Percentiles rank a stretch among this genome's conserved stretches.
phyloP scores from a whole-genome alignment of 169 alveolate species.

The Plasmodium reichenowi region DNA sequence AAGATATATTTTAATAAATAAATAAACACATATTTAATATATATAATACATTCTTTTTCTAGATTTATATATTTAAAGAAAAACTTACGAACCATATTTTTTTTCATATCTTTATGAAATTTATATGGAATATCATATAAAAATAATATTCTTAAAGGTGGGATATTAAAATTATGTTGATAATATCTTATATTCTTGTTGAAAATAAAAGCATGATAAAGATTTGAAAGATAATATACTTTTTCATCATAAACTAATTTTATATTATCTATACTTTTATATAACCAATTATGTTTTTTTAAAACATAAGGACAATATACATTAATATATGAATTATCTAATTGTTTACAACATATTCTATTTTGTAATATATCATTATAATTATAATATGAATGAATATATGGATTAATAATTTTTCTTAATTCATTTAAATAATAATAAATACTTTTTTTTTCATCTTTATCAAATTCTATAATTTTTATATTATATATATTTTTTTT shows the following conservation, averaged over 20 bases:
- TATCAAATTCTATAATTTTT: background rate
- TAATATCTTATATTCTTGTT: constrained; percentile 22
- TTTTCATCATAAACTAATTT: constrained; percentile 43
- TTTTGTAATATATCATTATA: constrained; percentile 21
- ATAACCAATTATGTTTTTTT: constrained; percentile 62
- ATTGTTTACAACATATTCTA: background rate
- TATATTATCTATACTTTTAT: constrained; percentile 22
- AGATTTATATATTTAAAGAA: constrained; percentile 22
- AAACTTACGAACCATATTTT: constrained; percentile 27
- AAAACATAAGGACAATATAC: constrained; percentile 60
- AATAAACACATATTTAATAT: constrained; percentile 13
- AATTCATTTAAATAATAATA: constrained; percentile 22
- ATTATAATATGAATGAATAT: constrained; percentile 36
- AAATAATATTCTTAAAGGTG: constrained; percentile 54
- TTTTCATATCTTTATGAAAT: constrained; percentile 22
- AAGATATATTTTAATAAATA: constrained; percentile 51
- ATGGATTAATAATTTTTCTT: constrained; percentile 39
- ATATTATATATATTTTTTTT: constrained; percentile 15
- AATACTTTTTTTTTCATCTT: background rate
- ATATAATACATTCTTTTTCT: constrained; percentile 15
- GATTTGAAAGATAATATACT: constrained; percentile 30
- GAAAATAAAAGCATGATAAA: constrained; percentile 35
- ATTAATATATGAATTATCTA: constrained; percentile 22
- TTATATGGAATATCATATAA: constrained; percentile 27
- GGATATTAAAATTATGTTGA: constrained; percentile 8